These are phyloP conservation scores for Sphaceloma murrayae DNA, from an alignment of 2,329 filamentous ascomycete species.

Conservation along the genomic window DNA sequence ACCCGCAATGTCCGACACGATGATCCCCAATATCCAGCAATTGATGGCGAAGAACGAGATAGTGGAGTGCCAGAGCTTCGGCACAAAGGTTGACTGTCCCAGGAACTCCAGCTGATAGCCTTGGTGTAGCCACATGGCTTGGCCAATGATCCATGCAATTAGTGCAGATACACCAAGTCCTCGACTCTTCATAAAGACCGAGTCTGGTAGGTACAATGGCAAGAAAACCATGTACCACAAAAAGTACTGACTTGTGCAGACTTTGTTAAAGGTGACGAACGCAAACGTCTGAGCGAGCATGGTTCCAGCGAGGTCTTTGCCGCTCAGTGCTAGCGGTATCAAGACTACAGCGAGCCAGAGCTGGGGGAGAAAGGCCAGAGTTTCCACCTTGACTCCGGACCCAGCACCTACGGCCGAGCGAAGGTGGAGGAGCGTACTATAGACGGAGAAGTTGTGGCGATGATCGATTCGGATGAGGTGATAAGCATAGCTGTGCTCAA, in stretches of 20 bases:
- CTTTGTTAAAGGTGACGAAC: conserved; percentile 97
- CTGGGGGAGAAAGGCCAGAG: conserved; percentile 81
- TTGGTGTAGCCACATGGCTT: conserved; percentile 47
- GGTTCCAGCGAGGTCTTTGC: conserved; percentile 67
- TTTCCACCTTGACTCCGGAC: conserved; percentile 52
- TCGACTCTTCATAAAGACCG: conserved; percentile 56
- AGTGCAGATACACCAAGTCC: conserved; percentile 56
- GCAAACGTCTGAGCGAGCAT: conserved; percentile 96
- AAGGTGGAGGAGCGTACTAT: conserved; percentile 84
- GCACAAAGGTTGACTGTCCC: conserved; percentile 72
- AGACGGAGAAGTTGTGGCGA: conserved; percentile 95
- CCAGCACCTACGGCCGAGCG: conserved; percentile 52
- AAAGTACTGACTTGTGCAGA: conserved; percentile 99
- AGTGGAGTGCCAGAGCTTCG: conserved; percentile 68
- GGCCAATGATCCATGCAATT: conserved; percentile 62
- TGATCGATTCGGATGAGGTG: conserved; percentile 91
- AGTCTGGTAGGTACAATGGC: conserved; percentile 78
- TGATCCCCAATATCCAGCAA: conserved; percentile 73
- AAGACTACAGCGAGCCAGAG: conserved; percentile 67
- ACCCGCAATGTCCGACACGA: conserved; percentile 55
- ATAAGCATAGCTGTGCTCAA: conserved; percentile 86
- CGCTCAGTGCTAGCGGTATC: conserved; percentile 67
- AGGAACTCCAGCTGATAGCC: conserved; percentile 47
- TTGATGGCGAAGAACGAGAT: conserved; percentile 77
- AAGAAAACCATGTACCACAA: conserved; percentile 95